These are phyloP conservation scores for Diplogelasinospora grovesii DNA, from an alignment of 495 filamentous ascomycete species.

Conservation along the genomic window DNA sequence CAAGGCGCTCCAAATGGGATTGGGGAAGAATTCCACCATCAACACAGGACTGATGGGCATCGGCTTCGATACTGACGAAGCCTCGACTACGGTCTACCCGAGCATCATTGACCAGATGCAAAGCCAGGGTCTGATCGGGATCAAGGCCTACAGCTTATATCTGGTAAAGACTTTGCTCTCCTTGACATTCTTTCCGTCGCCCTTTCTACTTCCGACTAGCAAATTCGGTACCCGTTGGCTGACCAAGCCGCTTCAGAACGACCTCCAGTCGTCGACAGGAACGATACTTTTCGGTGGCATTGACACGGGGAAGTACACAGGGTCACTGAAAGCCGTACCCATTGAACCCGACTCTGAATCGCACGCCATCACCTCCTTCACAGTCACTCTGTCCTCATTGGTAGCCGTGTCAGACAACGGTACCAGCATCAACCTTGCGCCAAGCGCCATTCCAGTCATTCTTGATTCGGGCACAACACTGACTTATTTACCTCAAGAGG, in stretches of 20 bases:
- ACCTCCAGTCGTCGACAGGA: conserved; percentile 63
- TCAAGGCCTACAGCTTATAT: conserved; percentile 83
- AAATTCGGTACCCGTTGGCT: neutral
- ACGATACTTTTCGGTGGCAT: conserved; percentile 86
- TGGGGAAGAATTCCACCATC: conserved; percentile 64
- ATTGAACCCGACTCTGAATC: conserved; percentile 44
- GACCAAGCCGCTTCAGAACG: neutral
- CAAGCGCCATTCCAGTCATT: conserved; percentile 56
- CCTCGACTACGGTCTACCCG: conserved; percentile 54
- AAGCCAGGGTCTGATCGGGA: conserved; percentile 57
- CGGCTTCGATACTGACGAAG: conserved; percentile 72
- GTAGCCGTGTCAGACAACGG: conserved; percentile 20
- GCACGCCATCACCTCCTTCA: conserved; percentile 51
- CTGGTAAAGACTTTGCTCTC: too few species aligned
- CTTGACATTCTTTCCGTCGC: too few species aligned
- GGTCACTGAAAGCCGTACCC: conserved; percentile 64
- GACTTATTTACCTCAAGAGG: conserved; percentile 66
- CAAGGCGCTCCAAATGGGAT: conserved; percentile 66
- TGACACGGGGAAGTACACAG: conserved; percentile 70
- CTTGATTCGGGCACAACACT: conserved; percentile 82
- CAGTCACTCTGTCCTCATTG: conserved; percentile 60
- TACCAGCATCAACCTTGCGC: conserved; percentile 34
- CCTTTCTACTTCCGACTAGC: neutral
- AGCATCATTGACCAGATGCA: conserved; percentile 72
- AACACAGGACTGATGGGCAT: conserved; percentile 76